Evolutionary conservation across 73 alveolate genomes (phyloP).

Genomic region (Uronychia binucleata): DNA sequence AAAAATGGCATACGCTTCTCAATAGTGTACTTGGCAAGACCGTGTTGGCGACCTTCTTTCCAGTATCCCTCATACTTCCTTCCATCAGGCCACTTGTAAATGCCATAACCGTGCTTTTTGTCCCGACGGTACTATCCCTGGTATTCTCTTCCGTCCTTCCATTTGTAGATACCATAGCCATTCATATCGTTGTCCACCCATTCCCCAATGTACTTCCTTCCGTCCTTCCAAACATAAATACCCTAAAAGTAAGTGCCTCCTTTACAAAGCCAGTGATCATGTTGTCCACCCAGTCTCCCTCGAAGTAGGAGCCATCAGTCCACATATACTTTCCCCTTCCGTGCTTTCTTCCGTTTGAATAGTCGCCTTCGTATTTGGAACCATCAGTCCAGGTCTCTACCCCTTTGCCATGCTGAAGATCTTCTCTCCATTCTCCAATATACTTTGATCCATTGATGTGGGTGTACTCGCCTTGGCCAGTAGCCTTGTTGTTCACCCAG

Average conservation of each 20-base stretch:
- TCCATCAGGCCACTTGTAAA: conserved; percentile 64
- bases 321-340: conserved; percentile 81
- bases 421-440: conserved; percentile 80
- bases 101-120: conserved; percentile 65
- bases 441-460: conserved; percentile 73
- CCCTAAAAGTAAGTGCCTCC: too few relatives aligned
- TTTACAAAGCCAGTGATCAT: conserved; percentile 76
- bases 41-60: conserved; percentile 55
- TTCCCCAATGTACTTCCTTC: conserved; percentile 78
- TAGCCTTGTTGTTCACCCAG: conserved; percentile 70
- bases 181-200: conserved; percentile 70
- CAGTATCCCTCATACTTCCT: conserved; percentile 69
- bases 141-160: conserved; percentile 65
- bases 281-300: conserved; percentile 84
- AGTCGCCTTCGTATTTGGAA: conserved; percentile 79
- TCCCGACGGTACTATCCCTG: conserved; percentile 62
- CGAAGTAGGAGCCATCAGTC: conserved; percentile 76
- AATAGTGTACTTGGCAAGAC: conserved; percentile 50
- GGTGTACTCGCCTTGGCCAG: conserved; percentile 52
- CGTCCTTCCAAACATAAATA: conserved; percentile 79
- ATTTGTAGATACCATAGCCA: conserved; percentile 63
- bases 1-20: too few relatives aligned
- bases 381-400: conserved; percentile 85
- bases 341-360: conserved; percentile 74
- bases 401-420: conserved; percentile 79